Conservation (phyloP, 805 yeast genomes). For the Metschnikowia shivogae region DNA sequence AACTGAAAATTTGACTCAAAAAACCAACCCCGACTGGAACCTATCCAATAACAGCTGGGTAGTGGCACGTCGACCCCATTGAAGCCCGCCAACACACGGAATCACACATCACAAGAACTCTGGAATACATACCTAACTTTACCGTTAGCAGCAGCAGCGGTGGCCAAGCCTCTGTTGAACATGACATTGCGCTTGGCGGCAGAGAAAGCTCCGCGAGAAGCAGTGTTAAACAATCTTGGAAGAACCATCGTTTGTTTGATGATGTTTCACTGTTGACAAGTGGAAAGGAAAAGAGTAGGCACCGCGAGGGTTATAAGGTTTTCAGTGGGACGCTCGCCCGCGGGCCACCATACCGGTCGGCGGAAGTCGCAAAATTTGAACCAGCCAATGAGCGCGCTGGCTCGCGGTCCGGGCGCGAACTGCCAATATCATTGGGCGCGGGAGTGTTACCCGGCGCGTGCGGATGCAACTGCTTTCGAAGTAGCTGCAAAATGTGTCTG, state of each 20-base stretch:
- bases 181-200: conserved; percentile 81
- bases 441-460: conserved; percentile 19
- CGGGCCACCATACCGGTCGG: conserved; percentile 21
- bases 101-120: neutral
- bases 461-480: neutral
- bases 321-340: conserved; percentile 17
- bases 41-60: no score
- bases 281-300: conserved; percentile 14
- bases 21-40: no score
- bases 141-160: conserved; percentile 74
- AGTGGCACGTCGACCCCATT: no score
- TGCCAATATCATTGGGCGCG: conserved; percentile 24
- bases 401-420: conserved; percentile 21
- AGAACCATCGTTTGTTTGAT: conserved; percentile 45
- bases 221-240: conserved; percentile 48
- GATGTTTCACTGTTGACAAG: conserved; percentile 19
- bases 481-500: neutral
- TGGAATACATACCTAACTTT: conserved; percentile 75
- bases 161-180: conserved; percentile 72
- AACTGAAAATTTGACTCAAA: no score
- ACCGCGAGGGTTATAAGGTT: conserved; percentile 17
- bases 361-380: conserved; percentile 10
- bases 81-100: no score
- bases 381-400: conserved; percentile 23
- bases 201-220: conserved; percentile 81